Percentiles rank a stretch among this genome's conserved stretches.
phyloP scores from a whole-genome alignment of 2,329 filamentous ascomycete species.

The Exophiala bonariae region DNA sequence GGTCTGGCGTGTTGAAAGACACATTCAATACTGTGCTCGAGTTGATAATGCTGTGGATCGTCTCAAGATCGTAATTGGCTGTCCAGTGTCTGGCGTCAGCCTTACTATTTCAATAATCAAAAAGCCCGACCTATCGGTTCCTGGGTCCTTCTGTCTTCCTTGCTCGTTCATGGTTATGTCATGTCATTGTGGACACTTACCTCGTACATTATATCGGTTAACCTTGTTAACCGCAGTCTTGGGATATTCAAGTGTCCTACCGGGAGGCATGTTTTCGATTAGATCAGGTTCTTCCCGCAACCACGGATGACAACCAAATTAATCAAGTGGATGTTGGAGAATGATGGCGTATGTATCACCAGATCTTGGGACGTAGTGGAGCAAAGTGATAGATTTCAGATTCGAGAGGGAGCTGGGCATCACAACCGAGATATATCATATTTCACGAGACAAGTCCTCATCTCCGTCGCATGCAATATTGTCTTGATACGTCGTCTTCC shows the following conservation, averaged over 20 bases:
- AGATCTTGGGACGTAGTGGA: too few relatives aligned
- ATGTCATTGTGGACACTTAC: constrained; percentile 38
- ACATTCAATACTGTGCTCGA: constrained; percentile 71
- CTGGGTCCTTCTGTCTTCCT: neutral
- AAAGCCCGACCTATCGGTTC: neutral
- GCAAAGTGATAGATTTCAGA: too few relatives aligned
- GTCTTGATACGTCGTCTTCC: too few relatives aligned
- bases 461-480: too few relatives aligned
- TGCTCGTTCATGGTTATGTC: too few relatives aligned
- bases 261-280: constrained; percentile 16
- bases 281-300: too few relatives aligned
- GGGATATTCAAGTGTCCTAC: constrained; percentile 53
- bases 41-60: constrained; percentile 76
- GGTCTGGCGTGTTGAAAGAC: constrained; percentile 64
- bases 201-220: constrained; percentile 65
- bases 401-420: too few relatives aligned
- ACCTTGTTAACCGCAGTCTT: constrained; percentile 64
- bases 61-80: constrained; percentile 69
- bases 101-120: neutral
- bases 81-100: neutral
- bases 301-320: too few relatives aligned
- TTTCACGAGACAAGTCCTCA: too few relatives aligned
- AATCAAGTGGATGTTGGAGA: too few relatives aligned
- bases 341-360: too few relatives aligned
- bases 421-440: too few relatives aligned